Evolutionary conservation across 208 protist genomes (phyloP).

Genomic region (Acanthamoeba sp.): DNA sequence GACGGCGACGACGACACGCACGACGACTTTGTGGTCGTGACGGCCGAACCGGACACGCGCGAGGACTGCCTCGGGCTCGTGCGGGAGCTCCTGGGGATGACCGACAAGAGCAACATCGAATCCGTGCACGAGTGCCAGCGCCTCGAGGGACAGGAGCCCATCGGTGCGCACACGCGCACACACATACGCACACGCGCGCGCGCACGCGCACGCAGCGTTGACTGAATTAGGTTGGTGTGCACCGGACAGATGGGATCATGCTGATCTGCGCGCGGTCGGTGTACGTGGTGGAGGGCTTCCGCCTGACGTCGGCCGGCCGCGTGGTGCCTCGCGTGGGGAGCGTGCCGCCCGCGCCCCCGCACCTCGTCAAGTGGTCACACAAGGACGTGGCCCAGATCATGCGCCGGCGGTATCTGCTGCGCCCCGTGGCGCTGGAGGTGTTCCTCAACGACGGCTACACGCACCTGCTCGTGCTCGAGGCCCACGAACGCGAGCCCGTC

Average conservation of each 20-base stretch:
- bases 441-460: conserved; percentile 73
- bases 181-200: too few species aligned
- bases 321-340: background rate
- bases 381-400: conserved; percentile 41
- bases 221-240: background rate
- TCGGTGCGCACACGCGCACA: background rate
- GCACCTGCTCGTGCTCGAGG: conserved; percentile 44
- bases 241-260: background rate
- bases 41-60: background rate
- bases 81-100: conserved; percentile 36
- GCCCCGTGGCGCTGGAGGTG: conserved; percentile 56
- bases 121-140: conserved; percentile 22
- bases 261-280: conserved; percentile 16
- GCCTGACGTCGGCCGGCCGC: background rate
- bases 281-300: conserved; percentile 60
- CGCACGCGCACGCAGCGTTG: background rate
- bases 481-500: conserved; percentile 54
- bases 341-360: background rate
- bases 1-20: too few species aligned
- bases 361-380: conserved; percentile 38
- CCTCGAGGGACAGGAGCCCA: conserved; percentile 12
- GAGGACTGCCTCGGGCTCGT: conserved; percentile 21
- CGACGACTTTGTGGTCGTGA: background rate
- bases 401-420: conserved; percentile 43
- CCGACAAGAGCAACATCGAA: conserved; percentile 46